phyloP scores from a whole-genome alignment of 805 yeast genomes.

The Vanderwaltozyma yarrowii region DNA sequence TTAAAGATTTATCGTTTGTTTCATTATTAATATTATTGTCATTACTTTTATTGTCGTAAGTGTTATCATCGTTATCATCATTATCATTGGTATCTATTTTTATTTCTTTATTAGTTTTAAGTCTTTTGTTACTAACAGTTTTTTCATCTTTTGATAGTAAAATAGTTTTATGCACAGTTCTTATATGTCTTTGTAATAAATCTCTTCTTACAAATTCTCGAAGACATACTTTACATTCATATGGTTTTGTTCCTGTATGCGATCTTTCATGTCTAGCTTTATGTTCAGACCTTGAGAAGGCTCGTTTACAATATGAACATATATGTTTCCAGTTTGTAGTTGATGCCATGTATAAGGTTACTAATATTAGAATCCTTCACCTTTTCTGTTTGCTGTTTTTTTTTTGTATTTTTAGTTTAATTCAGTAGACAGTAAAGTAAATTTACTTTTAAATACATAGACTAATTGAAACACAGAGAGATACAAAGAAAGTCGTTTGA shows the following conservation, averaged over 20 bases:
- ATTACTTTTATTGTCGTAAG: too few species aligned
- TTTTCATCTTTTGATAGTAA: neutral
- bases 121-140: too few species aligned
- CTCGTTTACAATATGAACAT: conserved; percentile 71
- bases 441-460: too few species aligned
- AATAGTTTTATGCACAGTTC: conserved; percentile 53
- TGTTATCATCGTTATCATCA: neutral
- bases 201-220: conserved; percentile 72
- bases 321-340: conserved; percentile 29
- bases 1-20: neutral
- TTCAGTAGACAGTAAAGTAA: too few species aligned
- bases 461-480: too few species aligned
- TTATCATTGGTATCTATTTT: neutral
- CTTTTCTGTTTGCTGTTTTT: too few species aligned
- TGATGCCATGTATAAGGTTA: neutral
- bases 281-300: conserved; percentile 73
- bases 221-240: conserved; percentile 59
- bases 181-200: conserved; percentile 60
- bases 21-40: neutral
- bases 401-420: too few species aligned
- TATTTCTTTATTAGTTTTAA: too few species aligned
- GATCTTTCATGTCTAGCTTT: conserved; percentile 69
- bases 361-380: neutral
- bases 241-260: conserved; percentile 74
- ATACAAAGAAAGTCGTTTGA: too few species aligned